Conservation (phyloP, 495 filamentous ascomycete species). For the Corynascus novoguineensis region DNA sequence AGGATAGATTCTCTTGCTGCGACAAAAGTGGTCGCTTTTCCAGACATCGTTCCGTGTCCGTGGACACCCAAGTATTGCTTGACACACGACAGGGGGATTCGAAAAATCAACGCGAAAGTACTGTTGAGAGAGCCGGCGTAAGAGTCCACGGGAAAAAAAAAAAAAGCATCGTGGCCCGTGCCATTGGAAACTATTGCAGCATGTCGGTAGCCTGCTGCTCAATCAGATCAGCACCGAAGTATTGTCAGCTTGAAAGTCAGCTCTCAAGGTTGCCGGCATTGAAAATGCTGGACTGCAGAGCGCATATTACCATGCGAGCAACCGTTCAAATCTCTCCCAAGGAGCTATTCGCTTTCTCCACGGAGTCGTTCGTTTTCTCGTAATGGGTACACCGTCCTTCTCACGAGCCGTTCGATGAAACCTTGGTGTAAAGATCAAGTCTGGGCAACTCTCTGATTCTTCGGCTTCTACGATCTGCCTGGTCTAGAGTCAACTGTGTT, state of each 20-base stretch:
- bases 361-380: background rate
- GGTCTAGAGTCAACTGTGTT: too few species aligned
- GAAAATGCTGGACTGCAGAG: background rate
- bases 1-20: background rate
- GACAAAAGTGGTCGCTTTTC: slow-evolving; percentile 4
- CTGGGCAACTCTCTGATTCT: too few species aligned
- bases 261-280: background rate
- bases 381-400: background rate
- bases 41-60: background rate
- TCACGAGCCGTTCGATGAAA: background rate
- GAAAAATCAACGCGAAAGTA: too few species aligned
- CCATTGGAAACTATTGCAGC: too few species aligned
- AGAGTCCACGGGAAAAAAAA: background rate
- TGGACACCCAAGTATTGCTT: background rate
- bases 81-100: background rate
- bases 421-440: background rate
- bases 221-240: too few species aligned
- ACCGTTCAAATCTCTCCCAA: background rate
- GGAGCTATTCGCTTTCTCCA: background rate
- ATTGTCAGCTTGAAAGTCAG: background rate
- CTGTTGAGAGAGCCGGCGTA: too few species aligned
- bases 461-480: too few species aligned
- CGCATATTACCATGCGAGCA: slow-evolving; percentile 12
- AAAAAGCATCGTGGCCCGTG: background rate
- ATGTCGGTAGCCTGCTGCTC: too few species aligned